These are phyloP conservation scores for Gossypium davidsonii DNA, from an alignment of 441 rosid species.

Conservation along the genomic window DNA sequence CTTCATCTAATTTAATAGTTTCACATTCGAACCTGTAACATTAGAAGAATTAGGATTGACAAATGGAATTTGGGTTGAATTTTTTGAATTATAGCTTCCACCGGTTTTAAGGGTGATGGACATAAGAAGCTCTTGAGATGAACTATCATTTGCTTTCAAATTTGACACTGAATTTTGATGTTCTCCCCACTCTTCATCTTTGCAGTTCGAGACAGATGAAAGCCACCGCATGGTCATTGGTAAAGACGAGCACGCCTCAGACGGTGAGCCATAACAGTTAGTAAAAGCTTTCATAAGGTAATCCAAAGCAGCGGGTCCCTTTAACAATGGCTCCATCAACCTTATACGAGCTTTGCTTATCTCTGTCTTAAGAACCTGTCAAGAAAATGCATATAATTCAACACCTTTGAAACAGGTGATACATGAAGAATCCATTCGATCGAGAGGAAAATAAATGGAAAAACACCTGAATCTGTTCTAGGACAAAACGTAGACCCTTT, in stretches of 20 bases:
- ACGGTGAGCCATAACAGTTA: slow-evolving; percentile 46
- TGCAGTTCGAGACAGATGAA: slow-evolving; percentile 38
- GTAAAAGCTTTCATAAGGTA: slow-evolving; percentile 65
- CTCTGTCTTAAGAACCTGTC: slow-evolving; percentile 63
- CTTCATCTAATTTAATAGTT: not conserved
- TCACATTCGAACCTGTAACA: slow-evolving; percentile 31
- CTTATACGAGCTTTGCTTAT: slow-evolving; percentile 66
- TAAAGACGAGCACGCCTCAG: slow-evolving; percentile 38
- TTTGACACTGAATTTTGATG: slow-evolving; percentile 43
- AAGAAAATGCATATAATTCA: not conserved
- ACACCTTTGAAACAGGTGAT: not conserved
- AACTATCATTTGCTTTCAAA: slow-evolving; percentile 31
- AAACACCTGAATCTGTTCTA: slow-evolving; percentile 80
- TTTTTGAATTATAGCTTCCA: slow-evolving; percentile 38
- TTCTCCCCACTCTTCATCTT: slow-evolving; percentile 69
- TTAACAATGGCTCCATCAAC: slow-evolving; percentile 68
- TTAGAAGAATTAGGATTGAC: slow-evolving; percentile 18
- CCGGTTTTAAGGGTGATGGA: slow-evolving; percentile 61
- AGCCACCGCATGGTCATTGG: slow-evolving; percentile 62
- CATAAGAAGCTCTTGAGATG: slow-evolving; percentile 38
- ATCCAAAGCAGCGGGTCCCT: slow-evolving; percentile 77
- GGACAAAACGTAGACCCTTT: slow-evolving; percentile 73
- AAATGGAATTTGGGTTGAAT: slow-evolving; percentile 18
- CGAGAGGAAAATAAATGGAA: not conserved
- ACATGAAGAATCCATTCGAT: not conserved